Percentiles rank a stretch among this genome's conserved stretches.
phyloP scores from a whole-genome alignment of 805 yeast genomes.

The Cyberlindnera samutprakarnensis region DNA sequence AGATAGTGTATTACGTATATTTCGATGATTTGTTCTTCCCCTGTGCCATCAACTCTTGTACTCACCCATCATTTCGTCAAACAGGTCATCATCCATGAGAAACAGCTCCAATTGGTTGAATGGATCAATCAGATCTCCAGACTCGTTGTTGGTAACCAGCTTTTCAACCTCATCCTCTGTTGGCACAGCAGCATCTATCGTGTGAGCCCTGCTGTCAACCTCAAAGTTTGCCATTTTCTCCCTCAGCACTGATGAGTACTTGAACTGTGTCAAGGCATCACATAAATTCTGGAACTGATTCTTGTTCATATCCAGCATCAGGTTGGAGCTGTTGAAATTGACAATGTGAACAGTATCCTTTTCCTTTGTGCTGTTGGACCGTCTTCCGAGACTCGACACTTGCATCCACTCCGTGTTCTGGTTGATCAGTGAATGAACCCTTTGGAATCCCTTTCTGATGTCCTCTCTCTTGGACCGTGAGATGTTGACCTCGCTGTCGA shows the following conservation, averaged over 20 bases:
- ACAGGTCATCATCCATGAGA: background rate
- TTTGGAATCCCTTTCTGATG: conserved; percentile 7
- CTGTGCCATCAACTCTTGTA: no score
- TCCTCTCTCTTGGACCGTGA: conserved; percentile 5
- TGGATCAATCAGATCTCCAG: no score
- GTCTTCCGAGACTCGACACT: no score
- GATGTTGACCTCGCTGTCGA: conserved; percentile 2
- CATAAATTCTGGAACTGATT: conserved; percentile 1
- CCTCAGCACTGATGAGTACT: no score
- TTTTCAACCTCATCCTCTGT: no score
- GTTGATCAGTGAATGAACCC: conserved; percentile 8
- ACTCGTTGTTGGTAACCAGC: no score
- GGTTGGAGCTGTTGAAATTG: conserved; percentile 11
- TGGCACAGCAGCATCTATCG: no score
- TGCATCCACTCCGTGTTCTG: conserved; percentile 14
- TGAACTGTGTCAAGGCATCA: no score
- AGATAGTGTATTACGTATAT: conserved; percentile 50
- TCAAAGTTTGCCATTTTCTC: no score
- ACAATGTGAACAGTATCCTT: conserved; percentile 6
- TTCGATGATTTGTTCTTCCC: no score
- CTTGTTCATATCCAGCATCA: conserved; percentile 7
- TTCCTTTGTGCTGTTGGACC: background rate
- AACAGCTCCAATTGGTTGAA: background rate
- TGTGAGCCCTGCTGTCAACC: no score
- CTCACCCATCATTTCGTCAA: no score